Base-by-base conservation (phyloP, 169 alveolate species). In the Cystoisospora suis region DNA sequence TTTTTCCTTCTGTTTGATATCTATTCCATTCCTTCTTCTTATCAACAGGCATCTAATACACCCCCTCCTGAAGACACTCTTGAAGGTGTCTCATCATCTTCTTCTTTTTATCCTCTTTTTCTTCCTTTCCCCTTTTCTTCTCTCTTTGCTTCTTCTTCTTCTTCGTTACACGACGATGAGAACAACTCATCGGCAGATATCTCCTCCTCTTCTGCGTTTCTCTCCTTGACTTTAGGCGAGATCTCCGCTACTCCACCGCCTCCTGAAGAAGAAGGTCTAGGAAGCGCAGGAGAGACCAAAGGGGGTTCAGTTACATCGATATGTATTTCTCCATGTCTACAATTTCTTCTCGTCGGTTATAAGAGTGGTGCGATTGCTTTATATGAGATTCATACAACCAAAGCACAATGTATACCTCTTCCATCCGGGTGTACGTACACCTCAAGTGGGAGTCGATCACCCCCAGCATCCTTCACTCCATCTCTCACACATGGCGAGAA, bases 391-490 rank as follows among this genome's bases (percentile, higher is more conserved):
- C 56, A 72, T 38, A 3, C 83, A 29, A 40, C 56, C 34, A 34
- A 40, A 38, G 83, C 53, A 38, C 83, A 72, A 38, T 29, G 83
- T n/a, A 34, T 5, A 38, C 83, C 6, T 29, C 47, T 72, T 3
- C 83, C 83, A 56, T 53, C 56, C 53, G 83, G 83, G 83, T 72
- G 83, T 72, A 72, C 83, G 83, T 72, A 72, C 83, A 72, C 83
- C 53, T 38, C 83, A 17, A 23, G 29, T 53, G 65, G n/a, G n/a
- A n/a, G n/a, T n/a, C n/a, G n/a, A n/a, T n/a, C n/a, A n/a, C n/a
- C n/a, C n/a, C n/a, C n/a, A n/a, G n/a, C n/a, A n/a, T n/a, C n/a
- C n/a, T n/a, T n/a, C n/a, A n/a, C n/a, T n/a, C n/a, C n/a, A n/a
- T n/a, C n/a, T n/a, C n/a, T n/a, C n/a, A n/a, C n/a, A n/a, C n/a